Evolutionary conservation across 2,329 filamentous ascomycete genomes (phyloP).

Genomic region (Verticillium nonalfalfae): DNA sequence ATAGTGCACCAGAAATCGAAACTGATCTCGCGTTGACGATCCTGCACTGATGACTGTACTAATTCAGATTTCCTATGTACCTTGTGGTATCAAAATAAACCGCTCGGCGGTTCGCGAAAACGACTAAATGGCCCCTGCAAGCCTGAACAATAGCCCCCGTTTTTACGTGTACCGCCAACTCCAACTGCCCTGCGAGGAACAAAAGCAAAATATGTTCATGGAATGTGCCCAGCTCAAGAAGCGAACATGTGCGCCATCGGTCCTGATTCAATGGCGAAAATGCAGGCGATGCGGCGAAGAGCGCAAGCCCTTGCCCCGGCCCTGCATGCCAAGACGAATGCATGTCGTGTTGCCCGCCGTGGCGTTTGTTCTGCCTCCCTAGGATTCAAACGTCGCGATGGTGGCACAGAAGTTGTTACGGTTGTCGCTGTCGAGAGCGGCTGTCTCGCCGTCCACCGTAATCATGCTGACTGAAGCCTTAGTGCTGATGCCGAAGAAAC

Average conservation of each 20-base stretch:
- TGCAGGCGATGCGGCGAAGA: not conserved
- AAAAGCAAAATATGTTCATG: not conserved
- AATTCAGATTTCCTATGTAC: not conserved
- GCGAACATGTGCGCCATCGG: not conserved
- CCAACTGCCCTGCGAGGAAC: not conserved
- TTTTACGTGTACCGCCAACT: not conserved
- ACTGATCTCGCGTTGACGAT: too few species aligned
- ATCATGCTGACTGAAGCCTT: conserved; percentile 73
- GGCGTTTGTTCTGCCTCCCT: conserved; percentile 1
- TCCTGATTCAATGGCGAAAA: not conserved
- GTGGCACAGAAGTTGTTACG: conserved; percentile 60
- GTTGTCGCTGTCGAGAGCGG: conserved; percentile 53
- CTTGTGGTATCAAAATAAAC: not conserved
- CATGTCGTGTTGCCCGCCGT: not conserved
- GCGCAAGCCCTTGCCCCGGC: not conserved
- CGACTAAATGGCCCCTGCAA: not conserved
- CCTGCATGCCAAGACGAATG: not conserved
- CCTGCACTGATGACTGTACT: not conserved
- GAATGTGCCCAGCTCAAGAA: not conserved
- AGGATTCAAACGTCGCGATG: conserved; percentile 42
- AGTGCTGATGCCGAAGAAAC: conserved; percentile 65
- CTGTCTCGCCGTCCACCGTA: conserved; percentile 48
- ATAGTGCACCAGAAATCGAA: too few species aligned
- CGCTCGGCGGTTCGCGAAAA: not conserved
- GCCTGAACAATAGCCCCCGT: not conserved